These are phyloP conservation scores for Kwoniella newhampshirensis DNA, from an alignment of 768 basidiomycete species.

Conservation along the genomic window DNA sequence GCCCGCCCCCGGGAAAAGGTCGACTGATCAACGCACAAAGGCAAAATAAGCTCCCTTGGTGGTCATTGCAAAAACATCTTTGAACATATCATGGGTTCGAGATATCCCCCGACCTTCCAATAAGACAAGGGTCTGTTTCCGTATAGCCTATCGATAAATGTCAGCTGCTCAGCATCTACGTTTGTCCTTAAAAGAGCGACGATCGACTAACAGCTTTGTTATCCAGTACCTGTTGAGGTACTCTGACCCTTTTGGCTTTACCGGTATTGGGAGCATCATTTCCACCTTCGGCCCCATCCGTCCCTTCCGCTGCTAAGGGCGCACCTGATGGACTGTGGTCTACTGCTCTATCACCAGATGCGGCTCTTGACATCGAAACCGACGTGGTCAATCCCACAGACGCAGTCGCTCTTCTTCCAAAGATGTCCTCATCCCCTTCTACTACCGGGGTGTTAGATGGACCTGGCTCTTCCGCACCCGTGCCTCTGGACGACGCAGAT, in stretches of 20 bases:
- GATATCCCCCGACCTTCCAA: slow-evolving; percentile 35
- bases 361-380: background rate
- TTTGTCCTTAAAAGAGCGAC: too few species aligned
- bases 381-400: background rate
- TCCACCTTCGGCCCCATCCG: background rate
- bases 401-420: slow-evolving; percentile 25
- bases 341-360: background rate
- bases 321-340: slow-evolving; percentile 2
- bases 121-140: slow-evolving; percentile 42
- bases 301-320: background rate
- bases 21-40: slow-evolving; percentile 33
- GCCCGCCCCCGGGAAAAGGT: too few species aligned
- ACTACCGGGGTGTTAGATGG: slow-evolving; percentile 6
- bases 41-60: slow-evolving; percentile 48
- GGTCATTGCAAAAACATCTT: slow-evolving; percentile 47
- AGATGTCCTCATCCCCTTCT: slow-evolving; percentile 42
- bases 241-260: slow-evolving; percentile 20
- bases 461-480: background rate
- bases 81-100: slow-evolving; percentile 43
- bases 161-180: slow-evolving; percentile 6
- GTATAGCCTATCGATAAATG: slow-evolving; percentile 31
- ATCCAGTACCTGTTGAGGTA: slow-evolving; percentile 41
- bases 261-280: slow-evolving; percentile 1
- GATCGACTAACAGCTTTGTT: slow-evolving; percentile 44
- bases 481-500: slow-evolving; percentile 2